Conservation (phyloP, 352 stramenopile genomes). For the Pythium sp. region DNA sequence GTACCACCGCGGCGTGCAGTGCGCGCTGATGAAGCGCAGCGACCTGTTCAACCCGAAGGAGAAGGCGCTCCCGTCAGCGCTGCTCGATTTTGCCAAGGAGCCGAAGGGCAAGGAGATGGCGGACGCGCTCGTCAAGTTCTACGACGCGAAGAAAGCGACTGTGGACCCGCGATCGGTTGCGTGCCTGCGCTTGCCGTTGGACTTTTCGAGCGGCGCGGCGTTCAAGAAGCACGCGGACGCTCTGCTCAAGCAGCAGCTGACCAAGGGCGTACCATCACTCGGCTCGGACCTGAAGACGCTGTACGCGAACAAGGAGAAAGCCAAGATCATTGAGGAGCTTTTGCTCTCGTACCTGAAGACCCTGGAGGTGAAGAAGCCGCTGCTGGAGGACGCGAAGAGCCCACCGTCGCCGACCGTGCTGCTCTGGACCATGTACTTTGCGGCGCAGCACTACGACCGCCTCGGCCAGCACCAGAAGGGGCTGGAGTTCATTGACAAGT, state of each 20-base stretch:
- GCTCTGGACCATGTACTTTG: slow-evolving; percentile 93
- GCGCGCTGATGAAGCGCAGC: slow-evolving; percentile 55
- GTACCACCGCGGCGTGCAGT: slow-evolving; percentile 87
- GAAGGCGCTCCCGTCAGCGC: slow-evolving; percentile 36
- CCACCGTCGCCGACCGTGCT: slow-evolving; percentile 36
- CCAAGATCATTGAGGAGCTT: slow-evolving; percentile 66
- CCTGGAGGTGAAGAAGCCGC: slow-evolving; percentile 61
- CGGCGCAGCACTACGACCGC: slow-evolving; percentile 91
- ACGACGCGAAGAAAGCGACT: slow-evolving; percentile 40
- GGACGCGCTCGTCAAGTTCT: slow-evolving; percentile 51
- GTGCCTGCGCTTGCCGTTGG: slow-evolving; percentile 90
- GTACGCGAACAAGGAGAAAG: slow-evolving; percentile 66
- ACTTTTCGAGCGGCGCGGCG: slow-evolving; percentile 73
- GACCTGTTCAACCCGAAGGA: slow-evolving; percentile 53
- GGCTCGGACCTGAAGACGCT: slow-evolving; percentile 92
- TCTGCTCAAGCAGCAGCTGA: slow-evolving; percentile 69
- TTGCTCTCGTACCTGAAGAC: slow-evolving; percentile 79
- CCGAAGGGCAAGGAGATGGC: slow-evolving; percentile 39
- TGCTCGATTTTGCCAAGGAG: slow-evolving; percentile 50
- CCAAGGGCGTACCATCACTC: slow-evolving; percentile 92
- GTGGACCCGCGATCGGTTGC: slow-evolving; percentile 73
- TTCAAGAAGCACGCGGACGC: slow-evolving; percentile 71
- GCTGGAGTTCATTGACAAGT: slow-evolving; percentile 90
- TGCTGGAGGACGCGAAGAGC: slow-evolving; percentile 36
- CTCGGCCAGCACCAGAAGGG: slow-evolving; percentile 84